Percentiles rank a stretch among this genome's conserved stretches.
Evolutionary conservation across 345 rosid genomes (phyloP).

Genomic region (Brassica juncea): DNA sequence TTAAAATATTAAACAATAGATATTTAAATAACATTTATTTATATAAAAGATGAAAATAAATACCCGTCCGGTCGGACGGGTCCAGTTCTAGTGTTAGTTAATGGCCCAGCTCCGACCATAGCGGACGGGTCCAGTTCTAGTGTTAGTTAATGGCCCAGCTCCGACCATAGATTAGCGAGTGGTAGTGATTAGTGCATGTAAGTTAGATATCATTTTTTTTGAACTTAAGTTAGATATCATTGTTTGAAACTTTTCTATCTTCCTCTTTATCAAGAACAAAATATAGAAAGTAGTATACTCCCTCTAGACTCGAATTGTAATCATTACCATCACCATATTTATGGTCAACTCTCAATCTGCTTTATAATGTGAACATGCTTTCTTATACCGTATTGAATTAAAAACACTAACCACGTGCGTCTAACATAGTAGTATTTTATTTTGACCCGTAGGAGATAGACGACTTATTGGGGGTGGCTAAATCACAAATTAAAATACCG

Average conservation of each 20-base stretch:
- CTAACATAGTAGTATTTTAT: background rate
- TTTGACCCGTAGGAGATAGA: background rate
- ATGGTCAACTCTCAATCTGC: background rate
- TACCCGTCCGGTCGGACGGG: too few relatives aligned
- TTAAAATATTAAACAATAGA: too few relatives aligned
- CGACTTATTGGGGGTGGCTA: background rate
- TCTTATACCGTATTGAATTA: background rate
- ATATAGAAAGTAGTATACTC: background rate
- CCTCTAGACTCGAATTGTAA: background rate
- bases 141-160: slow-evolving; percentile 1
- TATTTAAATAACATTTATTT: too few relatives aligned
- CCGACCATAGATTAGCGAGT: slow-evolving; percentile 6
- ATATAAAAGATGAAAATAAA: too few relatives aligned
- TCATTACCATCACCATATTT: background rate
- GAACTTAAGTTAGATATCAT: too few relatives aligned
- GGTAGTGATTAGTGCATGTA: background rate
- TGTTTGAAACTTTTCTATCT: background rate
- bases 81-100: too few relatives aligned
- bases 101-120: too few relatives aligned
- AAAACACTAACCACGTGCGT: slow-evolving; percentile 19
- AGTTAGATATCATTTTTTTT: too few relatives aligned
- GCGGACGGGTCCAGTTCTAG: too few relatives aligned
- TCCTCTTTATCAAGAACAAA: background rate
- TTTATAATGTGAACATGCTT: slow-evolving; percentile 3
- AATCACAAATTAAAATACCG: background rate